phyloP scores from a whole-genome alignment of 306 rosid genomes.

The Rosa multiflora region DNA sequence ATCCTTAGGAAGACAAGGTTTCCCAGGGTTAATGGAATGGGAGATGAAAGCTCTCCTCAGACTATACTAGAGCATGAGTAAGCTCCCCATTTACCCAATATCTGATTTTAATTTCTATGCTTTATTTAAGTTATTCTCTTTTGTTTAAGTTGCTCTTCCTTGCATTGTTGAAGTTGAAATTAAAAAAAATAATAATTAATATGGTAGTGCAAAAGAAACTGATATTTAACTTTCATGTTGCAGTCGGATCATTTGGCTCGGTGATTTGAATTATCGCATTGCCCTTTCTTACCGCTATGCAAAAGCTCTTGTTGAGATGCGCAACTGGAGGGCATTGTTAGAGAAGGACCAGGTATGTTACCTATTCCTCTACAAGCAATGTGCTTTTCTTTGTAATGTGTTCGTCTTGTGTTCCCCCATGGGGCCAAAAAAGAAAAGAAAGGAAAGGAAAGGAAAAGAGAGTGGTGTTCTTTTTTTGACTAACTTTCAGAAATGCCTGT shows the following conservation, averaged over 20 bases:
- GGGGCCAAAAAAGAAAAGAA: conserved; percentile 13
- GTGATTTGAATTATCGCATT: conserved; percentile 94
- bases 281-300: conserved; percentile 87
- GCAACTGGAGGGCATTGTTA: conserved; percentile 77
- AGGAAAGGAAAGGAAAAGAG: conserved; percentile 1
- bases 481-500: conserved; percentile 14
- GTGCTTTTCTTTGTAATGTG: conserved; percentile 1
- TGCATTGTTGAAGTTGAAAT: conserved; percentile 11
- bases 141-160: conserved; percentile 18
- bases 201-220: background rate
- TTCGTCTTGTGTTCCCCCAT: conserved; percentile 10
- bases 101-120: background rate
- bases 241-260: conserved; percentile 96
- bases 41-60: conserved; percentile 69
- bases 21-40: conserved; percentile 63
- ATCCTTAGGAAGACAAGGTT: conserved; percentile 91
- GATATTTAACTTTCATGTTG: conserved; percentile 35
- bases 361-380: conserved; percentile 5
- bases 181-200: background rate
- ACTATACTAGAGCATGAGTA: conserved; percentile 88
- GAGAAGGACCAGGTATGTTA: conserved; percentile 90
- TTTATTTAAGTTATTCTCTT: background rate
- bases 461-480: conserved; percentile 14
- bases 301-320: conserved; percentile 93
- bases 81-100: conserved; percentile 25